A percentile compares a stretch with the other conserved stretches of the same genome.
These are phyloP conservation scores for Calocybe gambosa DNA, from an alignment of 1,284 basidiomycete species.

Conservation along the genomic window DNA sequence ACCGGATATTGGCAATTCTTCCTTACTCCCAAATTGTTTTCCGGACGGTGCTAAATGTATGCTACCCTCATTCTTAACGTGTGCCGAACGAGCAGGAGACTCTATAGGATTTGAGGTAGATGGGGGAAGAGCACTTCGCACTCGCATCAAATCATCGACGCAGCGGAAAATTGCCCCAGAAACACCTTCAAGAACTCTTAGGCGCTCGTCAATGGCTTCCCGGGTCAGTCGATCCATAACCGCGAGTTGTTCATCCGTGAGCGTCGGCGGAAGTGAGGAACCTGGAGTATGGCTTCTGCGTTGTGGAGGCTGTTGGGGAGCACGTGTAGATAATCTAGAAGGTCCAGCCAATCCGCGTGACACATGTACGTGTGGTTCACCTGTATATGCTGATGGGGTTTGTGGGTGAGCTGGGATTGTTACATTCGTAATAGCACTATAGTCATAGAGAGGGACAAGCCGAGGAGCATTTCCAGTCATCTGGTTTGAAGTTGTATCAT, in stretches of 20 bases:
- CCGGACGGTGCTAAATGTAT: neutral
- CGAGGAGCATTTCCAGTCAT: slow-evolving; percentile 29
- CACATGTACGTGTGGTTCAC: slow-evolving; percentile 4
- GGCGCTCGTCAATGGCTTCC: slow-evolving; percentile 77
- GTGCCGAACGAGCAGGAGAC: slow-evolving; percentile 5
- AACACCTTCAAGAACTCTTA: slow-evolving; percentile 70
- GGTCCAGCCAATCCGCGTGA: slow-evolving; percentile 4
- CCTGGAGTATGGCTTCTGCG: slow-evolving; percentile 5
- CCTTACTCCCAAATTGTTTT: slow-evolving; percentile 2
- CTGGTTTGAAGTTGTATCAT: neutral
- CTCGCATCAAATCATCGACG: slow-evolving; percentile 69
- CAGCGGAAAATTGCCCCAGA: slow-evolving; percentile 63
- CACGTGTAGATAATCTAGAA: slow-evolving; percentile 3
- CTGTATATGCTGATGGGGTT: neutral
- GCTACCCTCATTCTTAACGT: neutral
- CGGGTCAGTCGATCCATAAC: slow-evolving; percentile 60
- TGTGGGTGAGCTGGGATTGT: no score
- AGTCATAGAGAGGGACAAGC: slow-evolving; percentile 50
- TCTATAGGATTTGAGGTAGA: slow-evolving; percentile 11
- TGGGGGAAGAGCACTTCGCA: slow-evolving; percentile 63
- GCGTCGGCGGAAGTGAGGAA: slow-evolving; percentile 34
- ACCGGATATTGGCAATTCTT: slow-evolving; percentile 5
- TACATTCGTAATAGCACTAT: slow-evolving; percentile 12
- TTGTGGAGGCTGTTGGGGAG: slow-evolving; percentile 2
- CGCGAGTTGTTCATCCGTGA: slow-evolving; percentile 56